These are phyloP conservation scores for Talaromyces sp. DNA, from an alignment of 2,329 filamentous ascomycete species.

Conservation along the genomic window DNA sequence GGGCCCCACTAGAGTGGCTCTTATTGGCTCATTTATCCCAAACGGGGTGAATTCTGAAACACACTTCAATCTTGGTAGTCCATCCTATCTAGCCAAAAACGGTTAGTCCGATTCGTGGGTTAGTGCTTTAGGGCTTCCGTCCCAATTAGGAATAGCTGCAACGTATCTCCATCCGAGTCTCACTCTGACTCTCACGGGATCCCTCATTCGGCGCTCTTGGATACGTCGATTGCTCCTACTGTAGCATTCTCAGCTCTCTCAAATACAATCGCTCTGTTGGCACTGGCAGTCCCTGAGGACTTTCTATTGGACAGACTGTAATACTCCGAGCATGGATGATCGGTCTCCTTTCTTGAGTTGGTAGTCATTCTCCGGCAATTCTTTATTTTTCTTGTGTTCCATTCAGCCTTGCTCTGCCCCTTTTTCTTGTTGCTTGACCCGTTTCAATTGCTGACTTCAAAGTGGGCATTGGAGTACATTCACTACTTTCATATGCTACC, in stretches of 20 bases:
- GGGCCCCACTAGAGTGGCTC: neutral
- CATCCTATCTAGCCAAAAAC: neutral
- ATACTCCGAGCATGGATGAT: neutral
- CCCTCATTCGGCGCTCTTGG: neutral
- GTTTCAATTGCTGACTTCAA: neutral
- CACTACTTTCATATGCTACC: neutral
- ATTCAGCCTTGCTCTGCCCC: neutral
- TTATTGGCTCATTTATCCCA: neutral
- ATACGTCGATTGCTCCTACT: neutral
- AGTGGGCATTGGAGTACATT: neutral
- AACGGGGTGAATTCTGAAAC: slow-evolving; percentile 7
- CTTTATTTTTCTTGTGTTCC: neutral
- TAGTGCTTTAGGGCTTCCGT: slow-evolving; percentile 1
- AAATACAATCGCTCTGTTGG: neutral
- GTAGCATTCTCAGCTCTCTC: neutral
- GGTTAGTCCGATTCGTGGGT: neutral
- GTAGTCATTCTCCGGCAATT: neutral
- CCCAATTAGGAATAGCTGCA: neutral
- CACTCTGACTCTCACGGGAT: neutral
- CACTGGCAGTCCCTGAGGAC: neutral
- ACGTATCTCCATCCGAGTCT: neutral
- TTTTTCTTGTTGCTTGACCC: neutral
- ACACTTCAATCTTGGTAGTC: neutral
- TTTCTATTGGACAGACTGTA: neutral
- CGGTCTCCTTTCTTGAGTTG: neutral